phyloP scores from a whole-genome alignment of 305 asterid genomes.

The Rubia tinctorum region DNA sequence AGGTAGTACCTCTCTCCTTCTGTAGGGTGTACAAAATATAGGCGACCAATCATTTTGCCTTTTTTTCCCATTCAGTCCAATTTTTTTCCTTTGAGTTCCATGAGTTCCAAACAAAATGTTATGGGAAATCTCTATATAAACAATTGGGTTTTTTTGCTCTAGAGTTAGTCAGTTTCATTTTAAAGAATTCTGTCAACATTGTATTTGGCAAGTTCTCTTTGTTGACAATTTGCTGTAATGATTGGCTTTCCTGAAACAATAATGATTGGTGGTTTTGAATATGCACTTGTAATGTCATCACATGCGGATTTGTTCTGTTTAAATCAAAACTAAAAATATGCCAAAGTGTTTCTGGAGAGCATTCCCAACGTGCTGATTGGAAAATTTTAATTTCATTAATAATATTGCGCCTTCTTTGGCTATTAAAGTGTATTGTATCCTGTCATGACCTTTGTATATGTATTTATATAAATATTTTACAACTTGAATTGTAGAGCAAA shows the following conservation, averaged over 20 bases:
- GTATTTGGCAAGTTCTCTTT: not conserved
- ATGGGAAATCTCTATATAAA: not conserved
- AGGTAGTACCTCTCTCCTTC: slow-evolving; percentile 10
- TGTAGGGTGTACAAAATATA: not conserved
- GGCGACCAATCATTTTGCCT: not conserved
- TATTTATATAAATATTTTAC: no score
- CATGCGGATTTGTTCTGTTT: not conserved
- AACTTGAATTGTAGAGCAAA: no score
- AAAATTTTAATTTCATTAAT: not conserved
- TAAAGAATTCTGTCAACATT: no score
- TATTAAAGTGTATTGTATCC: not conserved
- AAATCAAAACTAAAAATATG: not conserved
- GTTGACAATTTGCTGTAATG: not conserved
- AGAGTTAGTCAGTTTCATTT: not conserved
- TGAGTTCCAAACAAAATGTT: not conserved
- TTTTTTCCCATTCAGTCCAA: not conserved
- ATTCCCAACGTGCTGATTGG: not conserved
- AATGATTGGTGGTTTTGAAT: accelerated
- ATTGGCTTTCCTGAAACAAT: not conserved
- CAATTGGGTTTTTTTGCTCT: not conserved
- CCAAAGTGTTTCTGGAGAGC: not conserved
- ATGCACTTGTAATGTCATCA: not conserved
- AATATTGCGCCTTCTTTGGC: not conserved
- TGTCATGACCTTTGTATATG: no score
- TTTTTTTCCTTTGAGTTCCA: not conserved